phyloP scores from a whole-genome alignment of 306 rosid species.

The Cucumis hystrix region DNA sequence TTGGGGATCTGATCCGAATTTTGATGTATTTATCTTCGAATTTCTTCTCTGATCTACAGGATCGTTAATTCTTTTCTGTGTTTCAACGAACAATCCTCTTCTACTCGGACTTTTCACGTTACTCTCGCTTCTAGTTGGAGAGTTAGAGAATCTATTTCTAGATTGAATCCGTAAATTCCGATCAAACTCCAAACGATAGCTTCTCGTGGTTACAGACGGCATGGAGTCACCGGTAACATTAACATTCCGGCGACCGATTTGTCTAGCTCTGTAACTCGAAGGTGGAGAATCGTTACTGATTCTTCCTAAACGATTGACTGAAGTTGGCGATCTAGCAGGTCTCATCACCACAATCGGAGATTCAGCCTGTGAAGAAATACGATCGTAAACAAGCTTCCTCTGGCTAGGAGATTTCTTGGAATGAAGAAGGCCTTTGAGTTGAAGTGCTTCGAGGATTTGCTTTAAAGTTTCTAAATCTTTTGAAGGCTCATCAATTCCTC shows the following conservation, averaged over 20 bases:
- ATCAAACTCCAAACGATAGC: constrained; percentile 21
- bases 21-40: constrained; percentile 41
- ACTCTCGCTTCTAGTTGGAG: constrained; percentile 25
- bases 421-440: constrained; percentile 83
- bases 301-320: constrained; percentile 21
- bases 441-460: constrained; percentile 72
- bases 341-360: constrained; percentile 67
- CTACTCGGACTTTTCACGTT: constrained; percentile 37
- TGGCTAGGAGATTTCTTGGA: constrained; percentile 31
- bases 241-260: constrained; percentile 21
- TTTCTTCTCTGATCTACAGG: constrained; percentile 37
- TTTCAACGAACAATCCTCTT: constrained; percentile 28
- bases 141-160: constrained; percentile 22
- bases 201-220: constrained; percentile 24
- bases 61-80: constrained; percentile 29
- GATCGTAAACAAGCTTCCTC: constrained; percentile 25
- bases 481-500: constrained; percentile 65
- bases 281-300: constrained; percentile 40
- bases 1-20: constrained; percentile 22
- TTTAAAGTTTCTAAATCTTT: constrained; percentile 63
- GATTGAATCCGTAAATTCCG: constrained; percentile 23
- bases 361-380: constrained; percentile 13
- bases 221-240: constrained; percentile 11
- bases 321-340: constrained; percentile 30
- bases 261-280: constrained; percentile 31